These are phyloP conservation scores for Suillus clintonianus DNA, from an alignment of 768 basidiomycete genomes.

Conservation along the genomic window DNA sequence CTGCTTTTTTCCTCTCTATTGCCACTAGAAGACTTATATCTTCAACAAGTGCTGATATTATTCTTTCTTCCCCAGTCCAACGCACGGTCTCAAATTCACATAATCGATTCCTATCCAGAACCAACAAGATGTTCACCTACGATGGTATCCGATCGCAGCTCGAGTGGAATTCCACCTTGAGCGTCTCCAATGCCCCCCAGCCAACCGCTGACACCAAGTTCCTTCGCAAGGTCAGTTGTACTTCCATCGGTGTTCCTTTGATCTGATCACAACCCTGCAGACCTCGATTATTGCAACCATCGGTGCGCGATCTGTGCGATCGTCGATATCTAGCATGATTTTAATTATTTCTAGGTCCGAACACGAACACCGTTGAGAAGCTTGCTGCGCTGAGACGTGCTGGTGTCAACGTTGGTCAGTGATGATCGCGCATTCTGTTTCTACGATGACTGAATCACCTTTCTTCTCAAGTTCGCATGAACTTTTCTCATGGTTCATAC, in stretches of 20 bases:
- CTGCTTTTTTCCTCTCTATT: slow-evolving; percentile 9
- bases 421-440: background rate
- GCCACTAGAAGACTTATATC: slow-evolving; percentile 18
- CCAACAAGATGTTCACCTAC: slow-evolving; percentile 49
- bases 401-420: slow-evolving; percentile 96
- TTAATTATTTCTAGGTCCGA: slow-evolving; percentile 67
- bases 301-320: slow-evolving; percentile 49
- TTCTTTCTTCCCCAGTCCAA: slow-evolving; percentile 3
- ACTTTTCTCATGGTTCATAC: slow-evolving; percentile 99
- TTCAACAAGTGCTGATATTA: slow-evolving; percentile 14
- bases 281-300: slow-evolving; percentile 99
- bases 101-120: slow-evolving; percentile 12
- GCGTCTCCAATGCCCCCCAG: slow-evolving; percentile 67
- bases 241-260: background rate
- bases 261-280: slow-evolving; percentile 44
- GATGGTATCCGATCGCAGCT: slow-evolving; percentile 78
- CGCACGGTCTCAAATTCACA: slow-evolving; percentile 11
- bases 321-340: background rate
- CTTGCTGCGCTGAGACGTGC: slow-evolving; percentile 81
- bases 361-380: slow-evolving; percentile 90
- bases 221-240: slow-evolving; percentile 77
- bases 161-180: slow-evolving; percentile 89
- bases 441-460: background rate
- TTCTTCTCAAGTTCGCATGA: slow-evolving; percentile 85
- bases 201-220: slow-evolving; percentile 82